A percentile compares a stretch with the other conserved stretches of the same genome.
Evolutionary conservation across 805 yeast species (phyloP).

Genomic region (Naumovozyma castellii): DNA sequence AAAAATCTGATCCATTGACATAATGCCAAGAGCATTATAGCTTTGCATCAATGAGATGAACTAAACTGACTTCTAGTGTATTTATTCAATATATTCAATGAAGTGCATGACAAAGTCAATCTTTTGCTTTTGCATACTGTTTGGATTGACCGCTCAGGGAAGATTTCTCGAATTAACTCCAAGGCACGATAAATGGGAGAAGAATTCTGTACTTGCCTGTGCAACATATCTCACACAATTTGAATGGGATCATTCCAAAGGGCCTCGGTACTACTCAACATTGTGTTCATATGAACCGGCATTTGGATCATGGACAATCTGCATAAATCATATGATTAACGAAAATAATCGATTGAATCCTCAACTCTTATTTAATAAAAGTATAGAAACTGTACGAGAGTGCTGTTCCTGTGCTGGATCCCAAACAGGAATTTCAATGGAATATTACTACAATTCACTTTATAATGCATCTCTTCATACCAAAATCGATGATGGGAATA

Average conservation of each 20-base stretch:
- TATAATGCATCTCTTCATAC: constrained; percentile 11
- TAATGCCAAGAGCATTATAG: too few relatives aligned
- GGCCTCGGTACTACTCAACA: constrained; percentile 9
- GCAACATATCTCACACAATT: constrained; percentile 11
- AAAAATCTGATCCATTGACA: too few relatives aligned
- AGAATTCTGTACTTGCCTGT: constrained; percentile 15
- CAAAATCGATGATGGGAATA: neutral
- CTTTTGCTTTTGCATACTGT: too few relatives aligned
- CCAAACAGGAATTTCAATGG: constrained; percentile 4
- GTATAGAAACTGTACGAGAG: constrained; percentile 6
- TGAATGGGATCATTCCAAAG: constrained; percentile 12
- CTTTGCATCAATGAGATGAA: too few relatives aligned
- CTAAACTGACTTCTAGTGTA: too few relatives aligned
- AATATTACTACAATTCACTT: constrained; percentile 8
- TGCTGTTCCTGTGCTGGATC: constrained; percentile 7
- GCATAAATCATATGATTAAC: constrained; percentile 13
- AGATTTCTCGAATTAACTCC: neutral
- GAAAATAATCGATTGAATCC: constrained; percentile 2
- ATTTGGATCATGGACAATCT: constrained; percentile 16
- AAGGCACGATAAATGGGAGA: constrained; percentile 12
- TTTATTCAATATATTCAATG: too few relatives aligned
- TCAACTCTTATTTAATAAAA: constrained; percentile 8
- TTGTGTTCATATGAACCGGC: constrained; percentile 19
- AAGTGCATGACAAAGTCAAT: too few relatives aligned
- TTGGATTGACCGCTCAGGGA: neutral